These are phyloP conservation scores for Lathyrus tuberosus DNA, from an alignment of 306 rosid genomes.

Conservation along the genomic window DNA sequence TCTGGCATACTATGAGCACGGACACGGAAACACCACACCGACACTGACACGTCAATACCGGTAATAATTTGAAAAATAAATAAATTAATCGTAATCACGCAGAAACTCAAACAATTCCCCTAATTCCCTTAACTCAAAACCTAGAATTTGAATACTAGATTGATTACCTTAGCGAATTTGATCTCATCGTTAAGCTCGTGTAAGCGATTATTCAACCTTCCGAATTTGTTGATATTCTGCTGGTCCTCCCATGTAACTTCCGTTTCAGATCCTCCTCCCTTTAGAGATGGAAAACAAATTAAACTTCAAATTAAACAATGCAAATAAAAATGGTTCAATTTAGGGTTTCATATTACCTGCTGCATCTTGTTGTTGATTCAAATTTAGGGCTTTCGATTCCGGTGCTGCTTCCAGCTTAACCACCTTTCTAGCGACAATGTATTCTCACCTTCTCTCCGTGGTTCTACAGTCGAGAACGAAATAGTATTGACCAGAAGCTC, in stretches of 20 bases:
- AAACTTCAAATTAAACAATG: not conserved
- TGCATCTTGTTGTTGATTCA: conserved; percentile 47
- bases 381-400: conserved; percentile 29
- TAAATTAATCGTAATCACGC: no score
- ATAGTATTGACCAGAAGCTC: not conserved
- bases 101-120: not conserved
- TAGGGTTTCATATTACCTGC: conserved; percentile 57
- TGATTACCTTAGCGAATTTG: conserved; percentile 68
- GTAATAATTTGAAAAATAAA: no score
- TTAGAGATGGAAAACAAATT: not conserved
- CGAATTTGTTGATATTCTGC: conserved; percentile 84
- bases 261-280: conserved; percentile 80
- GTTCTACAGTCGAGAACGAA: not conserved
- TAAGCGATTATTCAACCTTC: conserved; percentile 81
- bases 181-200: conserved; percentile 96
- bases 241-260: conserved; percentile 94
- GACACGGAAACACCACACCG: no score
- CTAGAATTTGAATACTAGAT: not conserved
- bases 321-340: conserved; percentile 1
- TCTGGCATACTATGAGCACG: no score
- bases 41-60: no score
- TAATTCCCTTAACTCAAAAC: not conserved
- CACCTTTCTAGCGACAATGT: not conserved
- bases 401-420: not conserved
- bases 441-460: not conserved